phyloP scores from a whole-genome alignment of 2,329 filamentous ascomycete genomes.

The Orbilia oligospora region DNA sequence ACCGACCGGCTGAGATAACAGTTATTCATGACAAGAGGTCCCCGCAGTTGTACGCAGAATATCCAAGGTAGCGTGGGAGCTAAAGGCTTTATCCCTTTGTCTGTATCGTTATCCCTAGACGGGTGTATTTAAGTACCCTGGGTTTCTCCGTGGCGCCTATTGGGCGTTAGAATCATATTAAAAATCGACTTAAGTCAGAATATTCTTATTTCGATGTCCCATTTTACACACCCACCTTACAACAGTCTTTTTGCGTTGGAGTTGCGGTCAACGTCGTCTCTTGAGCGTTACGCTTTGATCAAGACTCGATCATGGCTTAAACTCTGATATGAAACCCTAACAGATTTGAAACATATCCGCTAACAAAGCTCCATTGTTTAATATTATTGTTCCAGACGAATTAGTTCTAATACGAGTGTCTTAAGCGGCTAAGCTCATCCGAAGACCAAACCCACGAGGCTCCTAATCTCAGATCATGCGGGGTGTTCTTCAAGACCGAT shows the following conservation, averaged over 20 bases:
- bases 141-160: background rate
- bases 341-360: constrained; percentile 18
- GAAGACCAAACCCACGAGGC: background rate
- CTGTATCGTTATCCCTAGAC: background rate
- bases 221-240: background rate
- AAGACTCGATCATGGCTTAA: constrained; percentile 26
- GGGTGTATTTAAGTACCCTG: background rate
- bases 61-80: background rate
- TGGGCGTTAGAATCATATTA: background rate
- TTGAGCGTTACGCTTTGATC: constrained; percentile 7
- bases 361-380: constrained; percentile 3
- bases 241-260: constrained; percentile 26
- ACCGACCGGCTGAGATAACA: background rate
- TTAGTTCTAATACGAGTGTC: background rate
- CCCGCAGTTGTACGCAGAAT: background rate
- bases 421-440: background rate
- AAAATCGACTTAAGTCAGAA: background rate
- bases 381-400: background rate
- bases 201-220: background rate
- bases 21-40: too few relatives aligned
- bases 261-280: constrained; percentile 2
- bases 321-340: constrained; percentile 2
- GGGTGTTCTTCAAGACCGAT: background rate
- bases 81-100: background rate
- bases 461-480: background rate